Conservation (phyloP, 2,329 filamentous ascomycete genomes). For the Sporothrix luriei region DNA sequence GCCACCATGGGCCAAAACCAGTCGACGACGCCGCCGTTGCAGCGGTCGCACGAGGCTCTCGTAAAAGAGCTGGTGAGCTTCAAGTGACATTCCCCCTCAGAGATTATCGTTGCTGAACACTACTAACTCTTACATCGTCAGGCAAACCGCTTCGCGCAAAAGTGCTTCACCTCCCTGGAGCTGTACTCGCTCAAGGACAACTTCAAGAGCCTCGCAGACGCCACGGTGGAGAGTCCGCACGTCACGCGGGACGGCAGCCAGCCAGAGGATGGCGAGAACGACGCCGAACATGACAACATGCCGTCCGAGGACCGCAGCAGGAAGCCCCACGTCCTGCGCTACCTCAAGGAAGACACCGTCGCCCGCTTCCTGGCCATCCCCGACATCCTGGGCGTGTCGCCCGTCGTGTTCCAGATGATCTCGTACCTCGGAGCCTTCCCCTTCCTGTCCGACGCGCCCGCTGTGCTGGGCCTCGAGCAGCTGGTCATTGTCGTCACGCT, state of each 20-base stretch:
- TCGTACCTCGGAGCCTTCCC: conserved; percentile 74
- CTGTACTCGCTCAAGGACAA: conserved; percentile 74
- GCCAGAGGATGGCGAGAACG: neutral
- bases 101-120: too few species aligned
- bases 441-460: conserved; percentile 70
- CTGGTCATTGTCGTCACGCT: conserved; percentile 73
- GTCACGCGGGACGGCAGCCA: neutral
- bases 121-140: conserved; percentile 39
- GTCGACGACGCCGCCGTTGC: conserved; percentile 51
- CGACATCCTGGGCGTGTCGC: conserved; percentile 66
- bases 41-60: conserved; percentile 56
- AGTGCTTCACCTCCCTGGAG: conserved; percentile 71
- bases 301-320: neutral
- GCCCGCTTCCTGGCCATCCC: conserved; percentile 73
- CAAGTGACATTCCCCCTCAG: neutral
- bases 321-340: conserved; percentile 53
- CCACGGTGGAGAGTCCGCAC: conserved; percentile 13
- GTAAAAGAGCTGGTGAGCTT: conserved; percentile 54
- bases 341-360: conserved; percentile 71
- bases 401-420: conserved; percentile 71
- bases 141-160: conserved; percentile 66
- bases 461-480: conserved; percentile 68
- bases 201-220: conserved; percentile 69
- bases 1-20: conserved; percentile 55
- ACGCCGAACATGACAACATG: too few species aligned